phyloP scores from a whole-genome alignment of 352 stramenopile species.

The Phytophthora pluvialis region DNA sequence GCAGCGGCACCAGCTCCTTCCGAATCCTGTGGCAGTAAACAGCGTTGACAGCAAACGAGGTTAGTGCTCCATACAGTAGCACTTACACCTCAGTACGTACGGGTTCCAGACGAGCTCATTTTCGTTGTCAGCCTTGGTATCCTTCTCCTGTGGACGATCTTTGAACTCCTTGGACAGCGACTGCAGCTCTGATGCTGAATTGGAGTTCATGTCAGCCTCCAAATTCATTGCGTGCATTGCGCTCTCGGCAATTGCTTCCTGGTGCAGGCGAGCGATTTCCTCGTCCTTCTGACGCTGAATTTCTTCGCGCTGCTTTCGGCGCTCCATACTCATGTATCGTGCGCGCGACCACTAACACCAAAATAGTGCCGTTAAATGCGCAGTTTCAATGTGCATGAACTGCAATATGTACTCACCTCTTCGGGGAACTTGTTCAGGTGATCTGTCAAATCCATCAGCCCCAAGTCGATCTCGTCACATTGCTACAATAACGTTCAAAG shows the following conservation, averaged over 20 bases:
- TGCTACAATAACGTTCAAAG: slow-evolving; percentile 43
- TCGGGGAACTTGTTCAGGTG: slow-evolving; percentile 72
- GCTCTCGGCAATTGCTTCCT: slow-evolving; percentile 76
- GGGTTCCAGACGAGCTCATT: slow-evolving; percentile 87
- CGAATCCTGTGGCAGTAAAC: slow-evolving; percentile 50
- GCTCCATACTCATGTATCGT: slow-evolving; percentile 54
- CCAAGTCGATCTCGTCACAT: slow-evolving; percentile 86
- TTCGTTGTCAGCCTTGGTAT: slow-evolving; percentile 63
- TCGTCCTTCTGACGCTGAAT: slow-evolving; percentile 73
- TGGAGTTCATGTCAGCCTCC: slow-evolving; percentile 68
- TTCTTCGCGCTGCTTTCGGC: slow-evolving; percentile 63
- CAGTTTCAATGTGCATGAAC: not conserved
- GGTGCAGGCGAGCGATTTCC: slow-evolving; percentile 70
- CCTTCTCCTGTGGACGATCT: slow-evolving; percentile 55
- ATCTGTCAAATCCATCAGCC: slow-evolving; percentile 72
- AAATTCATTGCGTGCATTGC: slow-evolving; percentile 74
- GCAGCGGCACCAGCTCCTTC: slow-evolving; percentile 76
- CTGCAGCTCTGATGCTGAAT: slow-evolving; percentile 53
- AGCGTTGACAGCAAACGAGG: not conserved
- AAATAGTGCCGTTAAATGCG: not conserved
- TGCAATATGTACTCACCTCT: slow-evolving; percentile 47
- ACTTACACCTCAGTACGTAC: slow-evolving; percentile 43
- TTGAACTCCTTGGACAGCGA: slow-evolving; percentile 69
- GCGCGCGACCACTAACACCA: slow-evolving; percentile 63
- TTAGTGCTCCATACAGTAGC: not conserved